Evolutionary conservation across 208 protist species (phyloP).

Genomic region (Leishmania lainsoni): DNA sequence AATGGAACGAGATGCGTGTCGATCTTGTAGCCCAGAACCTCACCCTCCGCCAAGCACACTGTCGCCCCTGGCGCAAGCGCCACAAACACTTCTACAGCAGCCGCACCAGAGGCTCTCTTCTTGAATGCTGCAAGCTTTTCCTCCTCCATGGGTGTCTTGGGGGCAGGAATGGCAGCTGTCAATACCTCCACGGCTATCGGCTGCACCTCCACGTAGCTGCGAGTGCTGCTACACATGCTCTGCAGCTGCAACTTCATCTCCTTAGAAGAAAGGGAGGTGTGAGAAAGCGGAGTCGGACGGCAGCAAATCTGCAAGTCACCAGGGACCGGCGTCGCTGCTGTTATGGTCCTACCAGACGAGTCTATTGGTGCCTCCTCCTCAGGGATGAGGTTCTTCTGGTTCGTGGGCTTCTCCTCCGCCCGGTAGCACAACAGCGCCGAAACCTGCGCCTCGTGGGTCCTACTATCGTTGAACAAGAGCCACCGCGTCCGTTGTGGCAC

Average conservation of each 20-base stretch:
- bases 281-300: constrained; percentile 26
- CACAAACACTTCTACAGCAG: constrained; percentile 23
- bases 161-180: constrained; percentile 10
- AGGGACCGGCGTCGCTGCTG: neutral
- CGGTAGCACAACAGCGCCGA: constrained; percentile 35
- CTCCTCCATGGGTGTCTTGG: constrained; percentile 9
- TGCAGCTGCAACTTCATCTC: constrained; percentile 19
- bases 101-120: constrained; percentile 1
- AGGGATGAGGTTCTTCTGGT: neutral
- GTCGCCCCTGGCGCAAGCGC: constrained; percentile 44
- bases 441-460: constrained; percentile 54
- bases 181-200: constrained; percentile 7
- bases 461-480: constrained; percentile 69
- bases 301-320: constrained; percentile 31
- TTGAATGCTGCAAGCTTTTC: constrained; percentile 15
- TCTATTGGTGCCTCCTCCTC: neutral
- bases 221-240: constrained; percentile 20
- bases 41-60: constrained; percentile 31
- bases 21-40: constrained; percentile 37
- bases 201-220: constrained; percentile 33
- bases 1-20: constrained; percentile 36
- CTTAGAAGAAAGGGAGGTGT: constrained; percentile 3
- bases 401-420: neutral
- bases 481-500: constrained; percentile 39
- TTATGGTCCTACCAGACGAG: constrained; percentile 1